Percentiles rank a stretch among this genome's conserved stretches.
Evolutionary conservation across 1,139 yeast genomes (phyloP).

Genomic region (Yamadazyma membranifaciens): DNA sequence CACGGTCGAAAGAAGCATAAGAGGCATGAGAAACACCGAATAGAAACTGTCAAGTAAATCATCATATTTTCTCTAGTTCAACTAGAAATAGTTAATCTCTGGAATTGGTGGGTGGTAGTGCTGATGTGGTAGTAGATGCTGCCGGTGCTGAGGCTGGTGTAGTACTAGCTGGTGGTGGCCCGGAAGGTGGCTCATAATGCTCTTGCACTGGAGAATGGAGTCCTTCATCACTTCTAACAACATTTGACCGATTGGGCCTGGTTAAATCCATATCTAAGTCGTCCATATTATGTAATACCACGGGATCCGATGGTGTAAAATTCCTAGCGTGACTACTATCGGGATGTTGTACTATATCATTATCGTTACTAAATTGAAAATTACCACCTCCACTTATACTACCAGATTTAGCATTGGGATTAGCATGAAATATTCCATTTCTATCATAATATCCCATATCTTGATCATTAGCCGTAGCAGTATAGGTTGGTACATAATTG

Average conservation of each 20-base stretch:
- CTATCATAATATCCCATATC: constrained; percentile 83
- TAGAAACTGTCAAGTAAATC: too few relatives aligned
- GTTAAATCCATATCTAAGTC: constrained; percentile 8
- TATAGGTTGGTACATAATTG: constrained; percentile 63
- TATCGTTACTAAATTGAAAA: constrained; percentile 7
- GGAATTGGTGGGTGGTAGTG: too few relatives aligned
- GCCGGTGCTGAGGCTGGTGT: too few relatives aligned
- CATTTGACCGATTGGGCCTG: constrained; percentile 6
- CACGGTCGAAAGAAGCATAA: too few relatives aligned
- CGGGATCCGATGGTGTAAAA: constrained; percentile 15
- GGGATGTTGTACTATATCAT: constrained; percentile 13
- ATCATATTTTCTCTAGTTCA: too few relatives aligned
- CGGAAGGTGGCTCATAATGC: too few relatives aligned
- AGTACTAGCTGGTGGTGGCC: too few relatives aligned
- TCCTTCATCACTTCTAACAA: too few relatives aligned
- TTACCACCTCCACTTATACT: constrained; percentile 5
- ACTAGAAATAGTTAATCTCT: too few relatives aligned
- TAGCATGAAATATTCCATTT: constrained; percentile 54
- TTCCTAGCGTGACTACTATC: constrained; percentile 23
- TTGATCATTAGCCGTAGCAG: constrained; percentile 60
- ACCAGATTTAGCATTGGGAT: constrained; percentile 27
- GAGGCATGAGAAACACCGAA: too few relatives aligned
- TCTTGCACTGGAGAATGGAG: too few relatives aligned
- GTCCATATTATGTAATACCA: constrained; percentile 8
- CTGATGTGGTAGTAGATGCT: too few relatives aligned